Evolutionary conservation across 371 early-diverging fungal genomes (phyloP).

Genomic region (Mortierella sp.): DNA sequence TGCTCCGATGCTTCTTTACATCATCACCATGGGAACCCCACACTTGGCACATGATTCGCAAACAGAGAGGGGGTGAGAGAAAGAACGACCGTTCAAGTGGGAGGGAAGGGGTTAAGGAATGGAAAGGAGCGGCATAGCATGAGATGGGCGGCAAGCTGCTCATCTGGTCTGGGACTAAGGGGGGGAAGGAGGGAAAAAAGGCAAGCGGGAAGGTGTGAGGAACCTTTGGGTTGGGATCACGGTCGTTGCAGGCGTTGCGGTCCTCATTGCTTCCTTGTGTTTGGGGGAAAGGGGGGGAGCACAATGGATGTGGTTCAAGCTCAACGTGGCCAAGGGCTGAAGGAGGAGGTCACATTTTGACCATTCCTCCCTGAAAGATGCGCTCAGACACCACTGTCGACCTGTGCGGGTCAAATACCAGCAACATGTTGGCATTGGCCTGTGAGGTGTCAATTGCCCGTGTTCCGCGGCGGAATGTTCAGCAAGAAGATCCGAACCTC

Average conservation of each 20-base stretch:
- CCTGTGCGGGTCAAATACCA: background rate
- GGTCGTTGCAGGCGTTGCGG: no score
- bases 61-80: slow-evolving; percentile 5
- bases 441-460: no score
- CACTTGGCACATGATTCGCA: background rate
- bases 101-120: background rate
- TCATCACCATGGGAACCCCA: no score
- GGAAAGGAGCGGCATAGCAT: background rate
- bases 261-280: no score
- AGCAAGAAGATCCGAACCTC: no score
- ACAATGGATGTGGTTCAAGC: slow-evolving; percentile 11
- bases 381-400: background rate
- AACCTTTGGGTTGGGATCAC: no score
- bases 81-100: slow-evolving; percentile 11
- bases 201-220: no score
- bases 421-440: background rate
- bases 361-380: background rate
- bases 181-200: no score
- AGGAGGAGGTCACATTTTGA: slow-evolving; percentile 13
- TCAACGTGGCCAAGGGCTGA: slow-evolving; percentile 24
- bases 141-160: background rate
- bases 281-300: background rate
- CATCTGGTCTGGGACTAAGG: background rate
- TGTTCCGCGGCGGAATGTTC: no score
- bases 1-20: background rate